Base-by-base conservation (phyloP, 768 basidiomycete species). In the Suillus paluster region DNA sequence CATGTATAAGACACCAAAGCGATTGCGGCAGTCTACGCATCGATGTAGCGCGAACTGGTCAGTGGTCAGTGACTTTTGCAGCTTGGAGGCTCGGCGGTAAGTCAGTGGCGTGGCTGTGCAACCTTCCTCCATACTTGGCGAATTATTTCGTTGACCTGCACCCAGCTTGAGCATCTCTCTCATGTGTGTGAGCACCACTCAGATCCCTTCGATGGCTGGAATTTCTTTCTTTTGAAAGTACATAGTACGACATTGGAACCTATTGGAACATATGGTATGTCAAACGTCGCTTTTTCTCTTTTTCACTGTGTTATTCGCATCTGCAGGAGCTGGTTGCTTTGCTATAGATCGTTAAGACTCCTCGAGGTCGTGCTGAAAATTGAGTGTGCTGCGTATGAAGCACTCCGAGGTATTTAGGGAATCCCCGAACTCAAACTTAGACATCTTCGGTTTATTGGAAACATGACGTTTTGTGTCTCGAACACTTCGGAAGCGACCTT, bases 1-100 rank as follows among this genome's bases (percentile, higher is more conserved):
- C 60, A 21, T 39, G 33, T 9, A 66, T 15, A 46, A 62, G 45
- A 45, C n/a, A 53, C 34, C 60, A 60, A 15, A 66, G 49, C 17
- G 44, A 46, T 21, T 52, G 38, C 10, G 63, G 49, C 27, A 64
- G 46, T 58, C 19, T 50, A 2, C 11, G 49, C 49, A 50, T 50
- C 49, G 11, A 50, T 50, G 30, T 30, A 50, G 17, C 27, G 25
- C 15, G 4, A 6, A 30, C 4, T 6, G 4, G 30, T 30, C 4
- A 30, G 30, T 30, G 30, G 30, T 30, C n/a, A n/a, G n/a, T n/a
- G n/a, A n/a, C n/a, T n/a, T n/a, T 46, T 46, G 21, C 7, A 34
- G 23, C 14, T 6, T 23, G 14, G 45, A 46, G 12, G 8, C n/a
- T 15, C 14, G 25, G 4, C 17, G 4, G 25, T 9, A 4, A 25